Conservation (phyloP, 768 basidiomycete species). For the Phaeolepiota aurea region DNA sequence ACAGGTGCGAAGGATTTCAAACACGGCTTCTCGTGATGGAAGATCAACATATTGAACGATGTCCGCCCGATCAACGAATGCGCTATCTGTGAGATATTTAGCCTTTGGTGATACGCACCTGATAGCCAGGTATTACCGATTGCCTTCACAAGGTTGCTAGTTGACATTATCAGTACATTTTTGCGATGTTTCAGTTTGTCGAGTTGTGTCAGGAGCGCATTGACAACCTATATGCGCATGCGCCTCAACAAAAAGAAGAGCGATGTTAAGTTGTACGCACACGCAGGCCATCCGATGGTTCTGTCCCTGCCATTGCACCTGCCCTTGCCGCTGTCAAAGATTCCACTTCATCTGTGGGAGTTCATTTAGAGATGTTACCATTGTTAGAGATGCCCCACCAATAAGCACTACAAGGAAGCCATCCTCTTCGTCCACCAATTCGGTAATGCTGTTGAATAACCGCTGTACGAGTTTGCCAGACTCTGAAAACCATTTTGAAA, state of each 20-base stretch:
- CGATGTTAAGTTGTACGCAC: conserved; percentile 30
- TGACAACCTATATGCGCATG: conserved; percentile 67
- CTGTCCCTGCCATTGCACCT: conserved; percentile 90
- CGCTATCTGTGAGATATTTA: conserved; percentile 52
- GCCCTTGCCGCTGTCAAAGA: conserved; percentile 91
- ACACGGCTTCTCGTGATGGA: conserved; percentile 86
- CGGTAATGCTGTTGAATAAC: conserved; percentile 81
- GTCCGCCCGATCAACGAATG: conserved; percentile 95
- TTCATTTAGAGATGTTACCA: conserved; percentile 4
- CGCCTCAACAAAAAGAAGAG: neutral
- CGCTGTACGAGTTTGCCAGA: conserved; percentile 96
- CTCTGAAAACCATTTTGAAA: conserved; percentile 99
- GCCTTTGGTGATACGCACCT: neutral
- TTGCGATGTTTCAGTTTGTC: conserved; percentile 91
- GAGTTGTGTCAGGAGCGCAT: conserved; percentile 92
- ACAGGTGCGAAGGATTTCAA: conserved; percentile 83
- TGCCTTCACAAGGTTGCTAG: conserved; percentile 89
- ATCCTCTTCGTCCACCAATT: conserved; percentile 87
- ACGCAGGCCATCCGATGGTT: conserved; percentile 89
- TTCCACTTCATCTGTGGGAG: conserved; percentile 82
- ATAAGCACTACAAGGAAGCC: conserved; percentile 92
- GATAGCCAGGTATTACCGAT: too few relatives aligned
- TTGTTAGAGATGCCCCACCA: too few relatives aligned
- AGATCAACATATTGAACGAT: conserved; percentile 92
- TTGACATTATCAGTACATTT: conserved; percentile 94